Conservation (phyloP, 1,139 yeast genomes). For the Geotrichum cucujoidarum region DNA sequence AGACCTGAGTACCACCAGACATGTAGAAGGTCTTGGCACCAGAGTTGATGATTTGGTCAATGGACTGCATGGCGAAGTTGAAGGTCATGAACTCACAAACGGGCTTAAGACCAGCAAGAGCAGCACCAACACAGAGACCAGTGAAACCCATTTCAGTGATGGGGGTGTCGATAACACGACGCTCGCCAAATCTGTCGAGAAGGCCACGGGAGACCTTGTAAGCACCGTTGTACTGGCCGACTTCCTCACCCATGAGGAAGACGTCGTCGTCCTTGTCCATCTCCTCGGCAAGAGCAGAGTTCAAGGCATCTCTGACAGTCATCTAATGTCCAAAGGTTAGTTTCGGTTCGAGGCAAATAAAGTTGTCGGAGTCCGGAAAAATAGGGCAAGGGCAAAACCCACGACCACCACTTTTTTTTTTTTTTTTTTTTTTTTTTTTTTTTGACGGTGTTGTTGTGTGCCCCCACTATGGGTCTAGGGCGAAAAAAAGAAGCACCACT, state of each 20-base stretch:
- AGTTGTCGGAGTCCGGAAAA: too few species aligned
- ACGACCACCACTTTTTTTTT: too few species aligned
- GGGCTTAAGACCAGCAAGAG: slow-evolving; percentile 95
- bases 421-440: too few species aligned
- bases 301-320: slow-evolving; percentile 96
- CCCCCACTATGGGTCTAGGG: too few species aligned
- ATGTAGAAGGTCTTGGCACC: slow-evolving; percentile 98
- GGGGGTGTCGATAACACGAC: slow-evolving; percentile 95
- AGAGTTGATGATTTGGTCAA: slow-evolving; percentile 95
- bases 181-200: slow-evolving; percentile 93
- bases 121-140: slow-evolving; percentile 96
- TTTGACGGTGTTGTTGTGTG: too few species aligned
- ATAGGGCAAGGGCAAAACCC: too few species aligned
- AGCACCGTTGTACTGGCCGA: slow-evolving; percentile 98
- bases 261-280: slow-evolving; percentile 93
- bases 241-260: slow-evolving; percentile 97
- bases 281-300: slow-evolving; percentile 94
- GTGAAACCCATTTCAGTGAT: slow-evolving; percentile 99
- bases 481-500: too few species aligned
- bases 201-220: slow-evolving; percentile 95
- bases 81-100: slow-evolving; percentile 98
- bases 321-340: too few species aligned
- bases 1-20: slow-evolving; percentile 98
- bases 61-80: slow-evolving; percentile 99
- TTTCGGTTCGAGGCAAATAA: too few species aligned